These are phyloP conservation scores for Fusarium falciforme DNA, from an alignment of 2,329 filamentous ascomycete species.

Conservation along the genomic window DNA sequence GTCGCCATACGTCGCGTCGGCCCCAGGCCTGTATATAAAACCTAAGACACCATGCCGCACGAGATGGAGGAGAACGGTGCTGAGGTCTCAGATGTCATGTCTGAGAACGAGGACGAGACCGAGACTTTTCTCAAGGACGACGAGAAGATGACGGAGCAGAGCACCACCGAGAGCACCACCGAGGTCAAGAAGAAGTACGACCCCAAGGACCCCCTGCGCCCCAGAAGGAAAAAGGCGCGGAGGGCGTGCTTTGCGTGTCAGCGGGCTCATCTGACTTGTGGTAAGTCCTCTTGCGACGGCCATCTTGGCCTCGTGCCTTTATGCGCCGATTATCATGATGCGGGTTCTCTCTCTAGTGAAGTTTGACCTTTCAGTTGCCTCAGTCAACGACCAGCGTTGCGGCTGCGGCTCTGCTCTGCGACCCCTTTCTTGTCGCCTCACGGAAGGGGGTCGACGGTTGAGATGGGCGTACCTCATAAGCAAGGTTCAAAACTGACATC, in stretches of 20 bases:
- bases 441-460: neutral
- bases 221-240: conserved; percentile 93
- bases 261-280: conserved; percentile 95
- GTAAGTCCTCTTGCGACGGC: conserved; percentile 69
- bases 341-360: conserved; percentile 20
- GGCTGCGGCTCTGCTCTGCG: conserved; percentile 5
- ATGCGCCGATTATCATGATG: conserved; percentile 8
- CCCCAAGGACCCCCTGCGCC: conserved; percentile 90
- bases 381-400: neutral
- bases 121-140: conserved; percentile 54
- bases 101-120: conserved; percentile 69
- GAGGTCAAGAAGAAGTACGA: conserved; percentile 76
- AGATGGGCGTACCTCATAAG: conserved; percentile 8
- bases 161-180: conserved; percentile 58
- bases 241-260: conserved; percentile 97
- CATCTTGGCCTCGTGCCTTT: conserved; percentile 2
- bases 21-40: conserved; percentile 57
- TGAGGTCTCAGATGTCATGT: conserved; percentile 69
- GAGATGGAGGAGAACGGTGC: conserved; percentile 64
- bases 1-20: conserved; percentile 31
- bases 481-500: conserved; percentile 32
- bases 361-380: conserved; percentile 14
- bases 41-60: conserved; percentile 66
- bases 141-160: conserved; percentile 65
- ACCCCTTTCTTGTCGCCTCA: neutral